These are phyloP conservation scores for Gyromitra esculenta DNA, from an alignment of 2,329 filamentous ascomycete genomes.

Conservation along the genomic window DNA sequence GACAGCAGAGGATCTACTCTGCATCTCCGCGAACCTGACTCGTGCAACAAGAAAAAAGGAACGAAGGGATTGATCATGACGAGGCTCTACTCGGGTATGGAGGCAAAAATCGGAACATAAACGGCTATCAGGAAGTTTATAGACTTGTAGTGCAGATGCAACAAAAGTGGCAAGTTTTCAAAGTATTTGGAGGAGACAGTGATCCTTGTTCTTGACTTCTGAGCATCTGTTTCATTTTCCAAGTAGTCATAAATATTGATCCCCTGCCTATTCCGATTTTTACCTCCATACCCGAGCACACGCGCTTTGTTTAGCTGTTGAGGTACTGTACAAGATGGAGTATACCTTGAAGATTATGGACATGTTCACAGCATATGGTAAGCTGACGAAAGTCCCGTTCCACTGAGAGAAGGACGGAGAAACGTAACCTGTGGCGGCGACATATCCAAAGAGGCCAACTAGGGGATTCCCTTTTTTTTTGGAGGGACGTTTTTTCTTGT, in stretches of 20 bases:
- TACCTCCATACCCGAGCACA: neutral
- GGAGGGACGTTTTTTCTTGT: too few relatives aligned
- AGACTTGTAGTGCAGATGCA: too few relatives aligned
- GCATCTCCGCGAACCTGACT: neutral
- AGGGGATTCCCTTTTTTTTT: neutral
- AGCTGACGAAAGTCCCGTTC: slow-evolving; percentile 1
- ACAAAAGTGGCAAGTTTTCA: too few relatives aligned
- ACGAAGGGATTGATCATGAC: slow-evolving; percentile 18
- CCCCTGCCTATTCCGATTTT: too few relatives aligned
- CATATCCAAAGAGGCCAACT: neutral
- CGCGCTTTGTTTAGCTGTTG: neutral
- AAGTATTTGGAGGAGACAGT: too few relatives aligned
- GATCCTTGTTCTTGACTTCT: too few relatives aligned
- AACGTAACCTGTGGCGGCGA: neutral
- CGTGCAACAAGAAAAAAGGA: neutral
- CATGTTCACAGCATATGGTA: slow-evolving; percentile 9
- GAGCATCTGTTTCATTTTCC: too few relatives aligned
- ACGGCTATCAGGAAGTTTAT: too few relatives aligned
- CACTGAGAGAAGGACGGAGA: neutral
- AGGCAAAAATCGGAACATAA: too few relatives aligned
- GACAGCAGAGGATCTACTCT: slow-evolving; percentile 15
- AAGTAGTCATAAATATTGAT: too few relatives aligned
- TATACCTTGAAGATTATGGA: slow-evolving; percentile 14
- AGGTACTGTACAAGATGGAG: neutral
- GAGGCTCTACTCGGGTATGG: neutral